Evolutionary conservation across 345 rosid species (phyloP).

Genomic region (Dovyalis caffra): DNA sequence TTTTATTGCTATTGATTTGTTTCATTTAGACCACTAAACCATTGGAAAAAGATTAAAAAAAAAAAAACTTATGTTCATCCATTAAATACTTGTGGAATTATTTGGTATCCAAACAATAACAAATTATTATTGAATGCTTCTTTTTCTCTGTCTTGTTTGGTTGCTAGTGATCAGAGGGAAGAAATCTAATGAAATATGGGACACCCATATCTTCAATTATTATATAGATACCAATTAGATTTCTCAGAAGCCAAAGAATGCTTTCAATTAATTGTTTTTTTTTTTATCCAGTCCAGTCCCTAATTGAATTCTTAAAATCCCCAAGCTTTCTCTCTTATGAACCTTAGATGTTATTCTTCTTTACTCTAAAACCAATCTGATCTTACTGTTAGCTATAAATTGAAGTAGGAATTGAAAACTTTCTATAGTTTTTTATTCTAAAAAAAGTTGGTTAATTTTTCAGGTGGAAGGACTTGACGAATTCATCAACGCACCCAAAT

Average conservation of each 20-base stretch:
- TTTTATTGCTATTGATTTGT: background rate
- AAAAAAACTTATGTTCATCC: too few species aligned
- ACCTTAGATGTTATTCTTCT: background rate
- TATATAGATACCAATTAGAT: background rate
- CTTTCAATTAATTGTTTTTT: too few species aligned
- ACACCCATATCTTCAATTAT: too few species aligned
- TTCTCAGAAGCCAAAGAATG: background rate
- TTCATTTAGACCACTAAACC: too few species aligned
- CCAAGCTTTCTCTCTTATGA: too few species aligned
- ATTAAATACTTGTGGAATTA: background rate
- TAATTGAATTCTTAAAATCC: background rate
- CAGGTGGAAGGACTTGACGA: conserved; percentile 90
- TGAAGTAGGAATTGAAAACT: background rate
- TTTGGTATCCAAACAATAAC: background rate
- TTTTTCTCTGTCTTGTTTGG: background rate
- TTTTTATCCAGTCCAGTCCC: too few species aligned
- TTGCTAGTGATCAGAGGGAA: background rate
- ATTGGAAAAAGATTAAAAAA: background rate
- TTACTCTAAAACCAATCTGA: background rate
- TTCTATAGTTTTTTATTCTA: background rate
- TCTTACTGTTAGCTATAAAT: background rate
- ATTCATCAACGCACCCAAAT: conserved; percentile 32
- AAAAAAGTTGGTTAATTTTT: background rate
- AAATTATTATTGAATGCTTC: background rate
- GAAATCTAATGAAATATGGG: background rate